Evolutionary conservation across 2,329 filamentous ascomycete species (phyloP).

Genomic region (Clonostachys byssicola): DNA sequence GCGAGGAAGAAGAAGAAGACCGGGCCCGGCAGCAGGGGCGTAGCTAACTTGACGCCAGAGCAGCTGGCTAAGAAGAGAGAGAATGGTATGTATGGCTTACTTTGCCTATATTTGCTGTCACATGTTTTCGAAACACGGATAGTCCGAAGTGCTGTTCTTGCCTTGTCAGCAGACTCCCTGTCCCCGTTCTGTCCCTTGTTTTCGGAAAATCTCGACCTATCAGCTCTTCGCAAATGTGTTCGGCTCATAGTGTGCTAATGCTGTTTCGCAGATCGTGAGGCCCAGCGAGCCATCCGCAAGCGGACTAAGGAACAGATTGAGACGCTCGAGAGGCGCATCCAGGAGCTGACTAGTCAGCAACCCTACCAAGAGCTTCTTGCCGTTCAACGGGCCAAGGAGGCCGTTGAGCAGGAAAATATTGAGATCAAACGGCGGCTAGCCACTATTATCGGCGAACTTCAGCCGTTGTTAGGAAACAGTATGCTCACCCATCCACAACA

Average conservation of each 20-base stretch:
- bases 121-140: not conserved
- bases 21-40: slow-evolving; percentile 39
- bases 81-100: slow-evolving; percentile 39
- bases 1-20: slow-evolving; percentile 39
- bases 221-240: too few relatives aligned
- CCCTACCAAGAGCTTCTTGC: slow-evolving; percentile 81
- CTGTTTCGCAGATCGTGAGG: slow-evolving; percentile 64
- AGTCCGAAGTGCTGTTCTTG: not conserved
- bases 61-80: slow-evolving; percentile 66
- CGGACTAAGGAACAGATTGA: slow-evolving; percentile 80
- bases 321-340: slow-evolving; percentile 65
- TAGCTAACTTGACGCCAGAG: slow-evolving; percentile 66
- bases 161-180: not conserved
- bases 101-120: not conserved
- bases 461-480: slow-evolving; percentile 43
- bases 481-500: too few relatives aligned
- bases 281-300: slow-evolving; percentile 79
- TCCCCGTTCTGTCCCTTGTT: too few relatives aligned
- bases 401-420: slow-evolving; percentile 73
- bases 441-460: slow-evolving; percentile 59
- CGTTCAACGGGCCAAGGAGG: slow-evolving; percentile 71
- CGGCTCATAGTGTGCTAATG: too few relatives aligned
- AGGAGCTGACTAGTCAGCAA: slow-evolving; percentile 73
- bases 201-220: too few relatives aligned
- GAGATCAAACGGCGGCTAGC: slow-evolving; percentile 69